These are phyloP conservation scores for Scheffersomyces segobiensis DNA, from an alignment of 1,139 yeast species.

Conservation along the genomic window DNA sequence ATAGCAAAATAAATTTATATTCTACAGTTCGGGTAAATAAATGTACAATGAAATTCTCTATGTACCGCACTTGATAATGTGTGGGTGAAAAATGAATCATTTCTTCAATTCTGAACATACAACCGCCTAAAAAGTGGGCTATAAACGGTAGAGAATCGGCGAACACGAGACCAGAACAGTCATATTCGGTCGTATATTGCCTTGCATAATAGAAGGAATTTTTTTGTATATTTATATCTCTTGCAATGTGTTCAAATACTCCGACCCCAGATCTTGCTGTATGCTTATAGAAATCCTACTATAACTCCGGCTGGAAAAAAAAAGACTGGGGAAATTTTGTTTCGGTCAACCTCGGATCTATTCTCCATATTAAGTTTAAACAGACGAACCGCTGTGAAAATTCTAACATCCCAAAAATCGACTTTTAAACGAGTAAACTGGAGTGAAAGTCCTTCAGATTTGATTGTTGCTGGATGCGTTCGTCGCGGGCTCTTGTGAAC, in stretches of 20 bases:
- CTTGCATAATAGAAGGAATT: background rate
- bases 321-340: background rate
- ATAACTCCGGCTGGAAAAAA: background rate
- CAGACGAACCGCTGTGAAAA: background rate
- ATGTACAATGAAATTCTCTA: background rate
- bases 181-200: background rate
- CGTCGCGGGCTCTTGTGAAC: background rate
- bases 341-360: background rate
- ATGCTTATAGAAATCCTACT: background rate
- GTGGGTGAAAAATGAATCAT: background rate
- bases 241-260: background rate
- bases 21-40: too few species aligned
- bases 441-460: background rate
- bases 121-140: background rate
- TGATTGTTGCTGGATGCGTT: background rate
- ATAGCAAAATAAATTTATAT: too few species aligned
- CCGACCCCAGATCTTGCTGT: background rate
- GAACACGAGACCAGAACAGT: background rate
- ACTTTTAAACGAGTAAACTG: background rate
- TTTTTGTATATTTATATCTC: background rate
- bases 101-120: background rate
- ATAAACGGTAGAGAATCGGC: background rate
- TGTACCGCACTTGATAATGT: background rate
- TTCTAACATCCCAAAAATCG: background rate
- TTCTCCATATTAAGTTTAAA: background rate